A percentile compares a stretch with the other conserved stretches of the same genome.
phyloP scores from a whole-genome alignment of 164 flowering plant species.

The Cinnamomum micranthum region DNA sequence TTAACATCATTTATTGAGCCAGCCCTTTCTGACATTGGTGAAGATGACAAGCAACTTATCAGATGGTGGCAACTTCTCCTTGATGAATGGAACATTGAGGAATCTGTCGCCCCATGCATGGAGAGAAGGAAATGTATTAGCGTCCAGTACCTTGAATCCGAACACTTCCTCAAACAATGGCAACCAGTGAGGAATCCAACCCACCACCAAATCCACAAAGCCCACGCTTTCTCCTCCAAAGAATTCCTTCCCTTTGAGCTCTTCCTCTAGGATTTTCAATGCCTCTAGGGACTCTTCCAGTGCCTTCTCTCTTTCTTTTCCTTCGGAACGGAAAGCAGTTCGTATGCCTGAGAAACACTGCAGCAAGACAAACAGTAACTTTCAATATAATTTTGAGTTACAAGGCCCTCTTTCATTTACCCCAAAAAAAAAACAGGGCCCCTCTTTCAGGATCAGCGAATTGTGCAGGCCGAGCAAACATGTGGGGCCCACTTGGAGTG shows the following conservation, averaged over 20 bases:
- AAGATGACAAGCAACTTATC: constrained; percentile 2
- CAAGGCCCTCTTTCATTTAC: too few species aligned
- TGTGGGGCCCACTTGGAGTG: too few species aligned
- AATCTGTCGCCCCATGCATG: neutral
- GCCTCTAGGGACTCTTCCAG: constrained; percentile 16
- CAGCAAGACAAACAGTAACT: neutral
- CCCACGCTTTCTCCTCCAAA: constrained; percentile 11
- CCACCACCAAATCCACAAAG: constrained; percentile 6
- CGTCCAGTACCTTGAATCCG: neutral
- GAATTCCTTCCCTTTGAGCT: constrained; percentile 6
- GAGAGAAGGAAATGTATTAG: constrained; percentile 5
- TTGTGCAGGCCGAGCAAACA: too few species aligned
- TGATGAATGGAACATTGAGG: constrained; percentile 3
- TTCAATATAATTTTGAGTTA: too few species aligned
- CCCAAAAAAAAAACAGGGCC: too few species aligned
- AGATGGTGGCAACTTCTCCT: constrained; percentile 3
- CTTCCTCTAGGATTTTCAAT: constrained; percentile 22
- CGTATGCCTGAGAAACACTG: neutral
- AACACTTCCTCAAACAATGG: neutral
- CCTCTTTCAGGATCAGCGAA: too few species aligned
- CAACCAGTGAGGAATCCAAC: constrained; percentile 8
- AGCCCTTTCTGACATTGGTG: neutral
- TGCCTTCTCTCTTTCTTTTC: constrained; percentile 27
- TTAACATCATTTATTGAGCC: too few species aligned
- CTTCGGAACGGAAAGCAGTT: constrained; percentile 4